Evolutionary conservation across 352 stramenopile genomes (phyloP), one percentile per base, ranked within the genome.

Genomic region (Pythium periplocum): DNA sequence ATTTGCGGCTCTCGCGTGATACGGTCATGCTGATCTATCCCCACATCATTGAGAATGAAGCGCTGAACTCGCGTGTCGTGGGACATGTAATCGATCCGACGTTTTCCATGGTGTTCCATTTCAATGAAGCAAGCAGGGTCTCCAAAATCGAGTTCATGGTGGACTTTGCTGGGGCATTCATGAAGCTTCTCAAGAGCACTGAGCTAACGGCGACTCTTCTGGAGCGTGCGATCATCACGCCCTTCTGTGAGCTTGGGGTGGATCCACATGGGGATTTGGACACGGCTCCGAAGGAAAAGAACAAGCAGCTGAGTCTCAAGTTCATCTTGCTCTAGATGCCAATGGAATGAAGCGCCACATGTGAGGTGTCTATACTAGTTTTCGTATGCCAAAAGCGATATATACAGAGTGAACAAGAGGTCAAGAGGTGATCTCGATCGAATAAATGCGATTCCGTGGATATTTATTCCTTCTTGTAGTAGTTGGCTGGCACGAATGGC

Each of bases 401-500:
- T 51, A 17, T 5, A 42, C n/a, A 36, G 31, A 36, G n/a, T 33
- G 32, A 51, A 32, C 17, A 26, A 26, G 17, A 26, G 17, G 17
- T 26, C 17, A 26, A 26, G 17, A 26, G 17, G 17, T 26, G 17
- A 26, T 26, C 17, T 26, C 17, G 17, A 26, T 26, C 17, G 17
- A 26, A 26, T 26, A 26, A 26, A 26, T 26, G 17, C 17, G 17
- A 26, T 26, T 26, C 17, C 26, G 9, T 34, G 34, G 11, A 9
- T 55, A 54, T 54, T 31, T 81, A 85, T 51, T 82, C 75, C 55
- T 85, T 88, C 69, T 93, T 90, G 76, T 98, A 99, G 78, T 99
- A 99, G 37, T 89, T 80, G 39, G 90, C 78, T 9, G 93, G 80
- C 36, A 99, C 93, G 71, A 99, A 99, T 36, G 97, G 97, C 96